Conservation (phyloP, 2,329 filamentous ascomycete genomes). For the Aspergillus fumigatus region DNA sequence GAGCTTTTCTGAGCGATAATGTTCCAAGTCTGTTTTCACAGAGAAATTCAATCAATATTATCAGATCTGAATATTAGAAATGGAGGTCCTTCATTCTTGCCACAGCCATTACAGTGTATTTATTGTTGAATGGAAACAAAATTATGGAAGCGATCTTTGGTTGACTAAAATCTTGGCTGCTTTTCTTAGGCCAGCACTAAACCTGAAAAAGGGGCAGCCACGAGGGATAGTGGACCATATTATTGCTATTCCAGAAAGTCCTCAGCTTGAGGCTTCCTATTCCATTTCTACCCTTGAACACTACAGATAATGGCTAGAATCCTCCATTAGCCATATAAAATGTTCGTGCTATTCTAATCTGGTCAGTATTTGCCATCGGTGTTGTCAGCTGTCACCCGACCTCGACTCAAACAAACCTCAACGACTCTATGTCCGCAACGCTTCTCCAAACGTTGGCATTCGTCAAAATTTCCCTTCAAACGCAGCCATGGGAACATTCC, state of each 20-base stretch:
- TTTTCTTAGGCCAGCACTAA: not conserved
- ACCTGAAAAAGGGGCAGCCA: not conserved
- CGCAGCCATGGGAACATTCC: constrained; percentile 21
- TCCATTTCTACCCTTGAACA: not conserved
- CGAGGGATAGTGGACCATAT: not conserved
- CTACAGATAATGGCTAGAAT: not conserved
- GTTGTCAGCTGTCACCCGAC: too few species aligned
- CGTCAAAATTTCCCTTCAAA: not conserved
- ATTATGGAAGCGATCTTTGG: not conserved
- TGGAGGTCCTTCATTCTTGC: too few species aligned
- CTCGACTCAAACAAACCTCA: too few species aligned
- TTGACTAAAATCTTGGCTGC: not conserved
- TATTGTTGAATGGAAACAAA: not conserved
- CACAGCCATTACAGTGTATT: not conserved
- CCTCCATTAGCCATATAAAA: not conserved
- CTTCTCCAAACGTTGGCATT: not conserved
- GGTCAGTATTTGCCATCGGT: not conserved
- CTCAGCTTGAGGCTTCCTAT: not conserved
- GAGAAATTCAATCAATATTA: too few species aligned
- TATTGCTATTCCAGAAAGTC: not conserved
- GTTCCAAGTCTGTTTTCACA: too few species aligned
- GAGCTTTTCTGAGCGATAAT: too few species aligned
- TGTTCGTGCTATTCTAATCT: not conserved
- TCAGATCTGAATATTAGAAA: too few species aligned
- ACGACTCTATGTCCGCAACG: not conserved